Conservation (phyloP, 208 protist species). For the Strigomonas galati region DNA sequence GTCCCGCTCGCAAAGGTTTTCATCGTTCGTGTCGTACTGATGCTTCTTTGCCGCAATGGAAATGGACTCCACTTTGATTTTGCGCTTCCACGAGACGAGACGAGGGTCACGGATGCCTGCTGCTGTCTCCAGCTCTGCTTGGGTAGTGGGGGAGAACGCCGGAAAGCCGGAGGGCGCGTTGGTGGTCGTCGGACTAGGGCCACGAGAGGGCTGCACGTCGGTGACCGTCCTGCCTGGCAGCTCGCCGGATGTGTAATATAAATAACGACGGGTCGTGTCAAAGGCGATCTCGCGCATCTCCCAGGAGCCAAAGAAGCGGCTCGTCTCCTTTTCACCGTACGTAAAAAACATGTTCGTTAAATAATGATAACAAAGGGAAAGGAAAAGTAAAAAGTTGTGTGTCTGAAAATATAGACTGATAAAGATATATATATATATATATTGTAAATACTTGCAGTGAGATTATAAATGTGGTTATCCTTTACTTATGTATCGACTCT, state of each 20-base stretch:
- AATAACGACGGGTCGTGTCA: conserved; percentile 59
- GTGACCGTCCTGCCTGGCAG: conserved; percentile 1
- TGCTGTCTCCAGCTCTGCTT: not conserved
- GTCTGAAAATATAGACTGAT: not conserved
- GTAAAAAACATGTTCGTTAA: conserved; percentile 48
- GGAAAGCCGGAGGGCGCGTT: not conserved
- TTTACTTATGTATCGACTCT: not conserved
- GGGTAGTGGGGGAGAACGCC: not conserved
- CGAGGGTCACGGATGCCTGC: conserved; percentile 11
- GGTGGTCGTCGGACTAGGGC: conserved; percentile 5
- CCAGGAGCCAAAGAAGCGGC: conserved; percentile 44
- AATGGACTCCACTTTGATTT: conserved; percentile 67
- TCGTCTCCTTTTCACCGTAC: conserved; percentile 55
- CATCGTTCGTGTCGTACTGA: conserved; percentile 44
- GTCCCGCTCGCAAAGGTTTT: conserved; percentile 47
- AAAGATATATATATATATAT: too few relatives aligned
- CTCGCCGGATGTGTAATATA: conserved; percentile 48
- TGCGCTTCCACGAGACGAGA: conserved; percentile 50
- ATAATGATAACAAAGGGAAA: not conserved
- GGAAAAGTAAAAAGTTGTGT: not conserved
- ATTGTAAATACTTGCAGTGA: not conserved
- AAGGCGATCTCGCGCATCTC: conserved; percentile 68
- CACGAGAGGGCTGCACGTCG: not conserved
- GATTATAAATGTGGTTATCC: not conserved
- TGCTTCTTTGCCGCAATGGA: conserved; percentile 40